These are phyloP conservation scores for Isatis lusitanica DNA, from an alignment of 441 rosid species.

Conservation along the genomic window DNA sequence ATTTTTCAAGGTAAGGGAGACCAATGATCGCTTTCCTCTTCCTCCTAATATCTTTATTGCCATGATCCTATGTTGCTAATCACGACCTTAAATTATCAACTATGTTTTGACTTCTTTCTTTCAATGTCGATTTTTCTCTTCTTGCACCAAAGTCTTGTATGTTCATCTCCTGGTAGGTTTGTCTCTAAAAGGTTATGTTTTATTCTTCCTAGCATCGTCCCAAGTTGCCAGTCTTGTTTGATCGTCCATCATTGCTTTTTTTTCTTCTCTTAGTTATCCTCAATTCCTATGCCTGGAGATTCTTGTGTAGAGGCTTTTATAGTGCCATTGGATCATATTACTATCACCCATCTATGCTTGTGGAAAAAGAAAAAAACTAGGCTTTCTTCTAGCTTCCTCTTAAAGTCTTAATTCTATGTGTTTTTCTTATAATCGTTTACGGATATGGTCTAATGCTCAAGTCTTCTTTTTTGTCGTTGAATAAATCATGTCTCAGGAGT, in stretches of 20 bases:
- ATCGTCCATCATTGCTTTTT: not conserved
- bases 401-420: not conserved
- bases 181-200: not conserved
- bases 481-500: slow-evolving; percentile 17
- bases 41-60: not conserved
- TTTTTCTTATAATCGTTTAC: not conserved
- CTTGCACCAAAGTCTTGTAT: slow-evolving; percentile 21
- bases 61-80: slow-evolving; percentile 12
- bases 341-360: not conserved
- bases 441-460: slow-evolving; percentile 1
- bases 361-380: not conserved
- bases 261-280: not conserved
- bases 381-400: not conserved
- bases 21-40: slow-evolving; percentile 6
- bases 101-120: slow-evolving; percentile 15
- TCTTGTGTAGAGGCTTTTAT: not conserved
- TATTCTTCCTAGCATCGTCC: not conserved
- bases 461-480: not conserved
- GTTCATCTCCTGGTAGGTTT: slow-evolving; percentile 4
- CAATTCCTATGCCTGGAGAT: slow-evolving; percentile 1
- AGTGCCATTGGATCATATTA: slow-evolving; percentile 2
- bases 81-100: not conserved
- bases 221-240: not conserved
- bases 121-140: not conserved
- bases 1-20: slow-evolving; percentile 15